Conservation (phyloP, 768 basidiomycete genomes). For the Rickenella mellea region DNA sequence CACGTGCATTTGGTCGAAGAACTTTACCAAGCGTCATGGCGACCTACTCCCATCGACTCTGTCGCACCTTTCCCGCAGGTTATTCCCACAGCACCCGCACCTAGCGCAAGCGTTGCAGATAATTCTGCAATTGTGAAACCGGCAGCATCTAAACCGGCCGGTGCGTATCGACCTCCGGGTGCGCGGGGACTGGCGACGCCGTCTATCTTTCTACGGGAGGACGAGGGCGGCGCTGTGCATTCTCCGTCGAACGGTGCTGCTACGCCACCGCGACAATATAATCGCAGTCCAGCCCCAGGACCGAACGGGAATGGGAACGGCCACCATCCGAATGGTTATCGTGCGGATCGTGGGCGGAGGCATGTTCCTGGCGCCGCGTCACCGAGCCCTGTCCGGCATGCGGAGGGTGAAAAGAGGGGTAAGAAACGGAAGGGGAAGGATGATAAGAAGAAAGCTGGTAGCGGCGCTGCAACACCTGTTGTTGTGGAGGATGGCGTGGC, state of each 20-base stretch:
- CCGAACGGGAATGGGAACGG: constrained; percentile 24
- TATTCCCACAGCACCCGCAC: constrained; percentile 61
- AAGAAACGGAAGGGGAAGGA: constrained; percentile 51
- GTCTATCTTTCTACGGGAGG: constrained; percentile 82
- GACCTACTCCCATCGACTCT: constrained; percentile 59
- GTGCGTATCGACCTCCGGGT: constrained; percentile 90
- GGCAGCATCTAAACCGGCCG: constrained; percentile 55
- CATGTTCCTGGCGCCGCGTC: constrained; percentile 73
- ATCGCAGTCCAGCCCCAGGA: constrained; percentile 41
- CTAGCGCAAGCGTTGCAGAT: constrained; percentile 45
- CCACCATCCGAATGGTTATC: constrained; percentile 16
- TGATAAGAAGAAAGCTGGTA: constrained; percentile 28
- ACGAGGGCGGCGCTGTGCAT: constrained; percentile 66
- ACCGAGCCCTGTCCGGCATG: constrained; percentile 32
- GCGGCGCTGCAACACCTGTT: constrained; percentile 19
- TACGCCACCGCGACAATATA: constrained; percentile 56
- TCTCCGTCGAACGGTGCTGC: constrained; percentile 43
- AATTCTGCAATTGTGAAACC: constrained; percentile 45
- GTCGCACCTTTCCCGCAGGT: constrained; percentile 56
- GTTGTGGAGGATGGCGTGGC: constrained; percentile 12
- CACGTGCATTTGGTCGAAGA: constrained; percentile 80
- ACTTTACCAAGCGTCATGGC: constrained; percentile 83
- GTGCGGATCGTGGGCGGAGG: constrained; percentile 29
- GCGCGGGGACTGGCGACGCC: constrained; percentile 86
- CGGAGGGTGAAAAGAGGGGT: constrained; percentile 36